Base-by-base conservation (phyloP, 495 filamentous ascomycete species). In the Penicillium lividum region DNA sequence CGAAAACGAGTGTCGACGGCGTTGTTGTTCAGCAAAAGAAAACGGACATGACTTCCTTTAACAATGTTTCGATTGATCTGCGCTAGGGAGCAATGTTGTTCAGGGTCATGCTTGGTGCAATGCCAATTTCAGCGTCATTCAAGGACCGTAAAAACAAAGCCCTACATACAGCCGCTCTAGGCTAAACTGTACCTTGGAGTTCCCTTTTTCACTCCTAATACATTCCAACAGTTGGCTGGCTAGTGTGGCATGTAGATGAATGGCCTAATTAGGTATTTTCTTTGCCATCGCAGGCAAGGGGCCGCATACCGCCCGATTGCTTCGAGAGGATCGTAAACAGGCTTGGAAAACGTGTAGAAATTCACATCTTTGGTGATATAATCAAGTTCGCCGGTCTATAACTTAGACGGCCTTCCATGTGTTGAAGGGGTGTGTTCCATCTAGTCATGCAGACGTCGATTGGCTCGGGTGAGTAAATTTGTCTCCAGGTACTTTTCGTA, bases 61-160 rank as follows among this genome's bases (percentile, higher is more conserved):
- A 53, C 51, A 53, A 42, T 40, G 51, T 5, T 53, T 11, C 22
- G 25, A 30, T 57, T 11, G 64, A 69, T 67, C 67, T 60, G 33
- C 61, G 3, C 56, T 34, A 65, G 67, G 67, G 61, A 56, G 46
- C 33, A 49, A 60, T 67, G 64, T 54, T 64, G 27, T 22, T 48
- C 43, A 33, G 49, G 15, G 47, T 45, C 34, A 56, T 29, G 25
- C 5, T 40, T 15, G 22, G 28, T 40, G 44, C 33, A 31, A 55
- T 62, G 61, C 51, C 27, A 60, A 51, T 49, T 36, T 27, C 49
- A 16, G 60, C 42, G 55, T 50, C 56, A 59, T 62, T 64, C 66
- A 54, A 49, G 57, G 34, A 28, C 15, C 40, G 52, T 40, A 44
- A 40, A 53, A 52, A 56, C 31, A 57, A 57, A 55, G 25, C 30